These are phyloP conservation scores for Trichomonas vaginalis DNA, from an alignment of 208 protist genomes.

Conservation along the genomic window DNA sequence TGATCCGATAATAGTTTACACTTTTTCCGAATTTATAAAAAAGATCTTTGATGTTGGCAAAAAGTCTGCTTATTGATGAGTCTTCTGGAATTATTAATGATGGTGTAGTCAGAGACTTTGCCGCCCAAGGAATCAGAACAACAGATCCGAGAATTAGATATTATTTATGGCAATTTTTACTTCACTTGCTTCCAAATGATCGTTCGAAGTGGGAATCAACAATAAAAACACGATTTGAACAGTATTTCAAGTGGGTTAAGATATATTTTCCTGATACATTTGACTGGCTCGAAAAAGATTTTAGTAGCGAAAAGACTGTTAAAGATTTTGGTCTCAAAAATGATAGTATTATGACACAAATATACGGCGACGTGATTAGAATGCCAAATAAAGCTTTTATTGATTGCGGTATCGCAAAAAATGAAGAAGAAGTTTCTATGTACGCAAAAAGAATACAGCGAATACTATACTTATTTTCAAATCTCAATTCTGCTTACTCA, in stretches of 20 bases:
- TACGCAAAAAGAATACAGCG: background rate
- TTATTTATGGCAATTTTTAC: background rate
- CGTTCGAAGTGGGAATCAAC: background rate
- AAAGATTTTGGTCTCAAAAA: background rate
- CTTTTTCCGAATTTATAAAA: too few species aligned
- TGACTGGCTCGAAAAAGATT: background rate
- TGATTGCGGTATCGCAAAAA: background rate
- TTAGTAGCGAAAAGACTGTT: background rate
- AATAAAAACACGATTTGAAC: background rate
- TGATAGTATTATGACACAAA: background rate
- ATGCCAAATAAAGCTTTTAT: background rate
- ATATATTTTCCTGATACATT: background rate
- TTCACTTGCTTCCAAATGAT: background rate
- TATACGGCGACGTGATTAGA: background rate
- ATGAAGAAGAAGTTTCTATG: background rate
- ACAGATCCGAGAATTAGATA: background rate
- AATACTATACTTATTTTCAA: constrained; percentile 3
- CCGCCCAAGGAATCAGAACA: background rate
- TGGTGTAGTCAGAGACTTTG: background rate
- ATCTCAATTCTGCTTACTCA: background rate
- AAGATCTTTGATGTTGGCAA: background rate
- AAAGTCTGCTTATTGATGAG: background rate
- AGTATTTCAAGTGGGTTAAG: background rate
- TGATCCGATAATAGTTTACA: too few species aligned
- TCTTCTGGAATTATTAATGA: background rate